Conservation (phyloP, 768 basidiomycete genomes). For the Mycena galericulata region DNA sequence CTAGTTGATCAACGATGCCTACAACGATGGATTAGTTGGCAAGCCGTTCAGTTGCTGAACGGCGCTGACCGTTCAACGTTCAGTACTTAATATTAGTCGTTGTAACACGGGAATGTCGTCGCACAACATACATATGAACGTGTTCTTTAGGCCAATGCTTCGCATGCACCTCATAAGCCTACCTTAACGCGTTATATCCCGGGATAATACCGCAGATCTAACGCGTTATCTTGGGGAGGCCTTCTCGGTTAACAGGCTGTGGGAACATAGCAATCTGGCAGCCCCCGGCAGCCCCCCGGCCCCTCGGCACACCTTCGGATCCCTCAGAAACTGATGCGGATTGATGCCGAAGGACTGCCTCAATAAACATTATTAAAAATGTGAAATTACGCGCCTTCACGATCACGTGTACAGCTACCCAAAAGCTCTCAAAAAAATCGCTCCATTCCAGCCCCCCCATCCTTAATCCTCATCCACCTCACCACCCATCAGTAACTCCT, state of each 20-base stretch:
- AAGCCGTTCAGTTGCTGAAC: slow-evolving; percentile 59
- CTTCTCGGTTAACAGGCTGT: too few species aligned
- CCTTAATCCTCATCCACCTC: background rate
- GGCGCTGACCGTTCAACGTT: too few species aligned
- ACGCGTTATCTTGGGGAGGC: background rate
- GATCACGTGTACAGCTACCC: background rate
- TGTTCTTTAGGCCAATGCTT: too few species aligned
- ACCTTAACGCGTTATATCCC: background rate
- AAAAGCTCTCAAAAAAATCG: background rate
- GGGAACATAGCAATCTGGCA: background rate
- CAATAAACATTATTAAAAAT: background rate
- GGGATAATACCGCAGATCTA: background rate
- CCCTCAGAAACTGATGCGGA: background rate
- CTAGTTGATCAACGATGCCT: slow-evolving; percentile 61
- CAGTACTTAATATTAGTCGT: too few species aligned
- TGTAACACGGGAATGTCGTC: too few species aligned
- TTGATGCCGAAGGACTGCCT: background rate
- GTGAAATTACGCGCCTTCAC: background rate
- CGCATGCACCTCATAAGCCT: background rate
- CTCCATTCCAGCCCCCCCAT: too few species aligned
- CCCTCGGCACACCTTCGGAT: too few species aligned
- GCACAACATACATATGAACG: too few species aligned
- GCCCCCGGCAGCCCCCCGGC: background rate
- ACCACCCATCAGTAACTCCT: slow-evolving; percentile 8
- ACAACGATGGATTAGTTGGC: slow-evolving; percentile 54